phyloP scores from a whole-genome alignment of 495 filamentous ascomycete species.

The Xylaria scruposa region DNA sequence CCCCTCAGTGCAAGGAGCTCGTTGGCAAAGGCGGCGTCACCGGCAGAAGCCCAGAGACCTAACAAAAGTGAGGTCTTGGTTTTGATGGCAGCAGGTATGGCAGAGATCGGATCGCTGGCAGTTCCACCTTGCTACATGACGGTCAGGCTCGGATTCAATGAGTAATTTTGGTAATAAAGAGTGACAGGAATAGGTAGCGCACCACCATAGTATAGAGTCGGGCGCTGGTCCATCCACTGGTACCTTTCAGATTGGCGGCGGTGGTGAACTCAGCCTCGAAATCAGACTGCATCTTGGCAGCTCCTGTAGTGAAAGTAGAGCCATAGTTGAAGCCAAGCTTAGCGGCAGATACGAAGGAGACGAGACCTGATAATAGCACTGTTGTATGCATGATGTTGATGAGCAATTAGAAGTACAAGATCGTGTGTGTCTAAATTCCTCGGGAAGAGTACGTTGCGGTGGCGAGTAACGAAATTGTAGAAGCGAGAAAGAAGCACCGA shows the following conservation, averaged over 20 bases:
- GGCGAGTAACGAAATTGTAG: not conserved
- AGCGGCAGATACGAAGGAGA: constrained; percentile 42
- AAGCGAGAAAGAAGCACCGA: not conserved
- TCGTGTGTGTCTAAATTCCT: not conserved
- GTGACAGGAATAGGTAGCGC: constrained; percentile 26
- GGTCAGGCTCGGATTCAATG: not conserved
- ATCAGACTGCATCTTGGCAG: constrained; percentile 66
- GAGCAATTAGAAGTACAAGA: not conserved
- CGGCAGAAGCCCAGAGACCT: constrained; percentile 78
- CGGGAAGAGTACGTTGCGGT: not conserved
- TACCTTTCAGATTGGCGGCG: constrained; percentile 71
- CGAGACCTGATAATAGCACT: constrained; percentile 33
- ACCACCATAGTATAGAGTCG: constrained; percentile 60
- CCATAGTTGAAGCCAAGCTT: constrained; percentile 87
- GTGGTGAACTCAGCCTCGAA: constrained; percentile 74
- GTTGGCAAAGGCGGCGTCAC: constrained; percentile 65
- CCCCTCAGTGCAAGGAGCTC: constrained; percentile 71
- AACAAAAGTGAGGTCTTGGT: constrained; percentile 75
- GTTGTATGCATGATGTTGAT: constrained; percentile 41
- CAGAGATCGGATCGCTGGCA: constrained; percentile 64
- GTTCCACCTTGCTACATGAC: constrained; percentile 52
- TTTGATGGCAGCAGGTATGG: constrained; percentile 81
- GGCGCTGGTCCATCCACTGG: constrained; percentile 77
- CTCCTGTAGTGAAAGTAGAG: constrained; percentile 64
- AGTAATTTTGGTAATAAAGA: not conserved